These are phyloP conservation scores for Clonostachys byssicola DNA, from an alignment of 2,329 filamentous ascomycete species.

Conservation along the genomic window DNA sequence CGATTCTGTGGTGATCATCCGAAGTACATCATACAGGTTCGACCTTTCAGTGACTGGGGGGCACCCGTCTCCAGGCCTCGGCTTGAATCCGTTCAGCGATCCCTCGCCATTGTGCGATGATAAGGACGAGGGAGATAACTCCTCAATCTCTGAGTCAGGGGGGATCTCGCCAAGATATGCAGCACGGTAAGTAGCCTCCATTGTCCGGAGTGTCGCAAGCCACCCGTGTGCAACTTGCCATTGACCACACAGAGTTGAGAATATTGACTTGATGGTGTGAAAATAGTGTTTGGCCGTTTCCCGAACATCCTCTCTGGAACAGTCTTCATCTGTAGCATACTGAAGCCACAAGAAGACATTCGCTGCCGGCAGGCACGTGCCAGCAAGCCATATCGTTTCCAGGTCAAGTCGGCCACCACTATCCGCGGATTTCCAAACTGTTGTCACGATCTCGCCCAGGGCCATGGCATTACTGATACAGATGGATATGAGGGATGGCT, in stretches of 20 bases:
- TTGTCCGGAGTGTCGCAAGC: slow-evolving; percentile 8
- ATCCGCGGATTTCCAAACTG: too few relatives aligned
- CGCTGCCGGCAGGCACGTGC: slow-evolving; percentile 7
- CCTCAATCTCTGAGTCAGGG: neutral
- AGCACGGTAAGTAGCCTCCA: slow-evolving; percentile 13
- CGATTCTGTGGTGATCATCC: too few relatives aligned
- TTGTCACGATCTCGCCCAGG: slow-evolving; percentile 8
- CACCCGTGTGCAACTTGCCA: slow-evolving; percentile 11
- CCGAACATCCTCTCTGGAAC: neutral
- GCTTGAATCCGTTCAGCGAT: neutral
- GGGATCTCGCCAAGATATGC: slow-evolving; percentile 10
- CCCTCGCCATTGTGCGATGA: neutral
- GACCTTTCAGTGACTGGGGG: neutral
- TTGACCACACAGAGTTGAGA: neutral
- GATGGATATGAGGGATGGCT: slow-evolving; percentile 6
- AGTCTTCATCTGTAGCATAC: slow-evolving; percentile 8
- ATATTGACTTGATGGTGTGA: neutral
- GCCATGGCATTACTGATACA: slow-evolving; percentile 11
- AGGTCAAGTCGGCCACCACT: neutral
- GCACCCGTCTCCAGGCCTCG: slow-evolving; percentile 1
- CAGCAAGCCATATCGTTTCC: slow-evolving; percentile 8
- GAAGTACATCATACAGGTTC: neutral
- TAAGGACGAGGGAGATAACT: neutral
- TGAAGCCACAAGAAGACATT: slow-evolving; percentile 12
- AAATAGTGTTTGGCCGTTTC: slow-evolving; percentile 4